Conservation (phyloP, 2,329 filamentous ascomycete genomes). For the Sporothrix protearum region DNA sequence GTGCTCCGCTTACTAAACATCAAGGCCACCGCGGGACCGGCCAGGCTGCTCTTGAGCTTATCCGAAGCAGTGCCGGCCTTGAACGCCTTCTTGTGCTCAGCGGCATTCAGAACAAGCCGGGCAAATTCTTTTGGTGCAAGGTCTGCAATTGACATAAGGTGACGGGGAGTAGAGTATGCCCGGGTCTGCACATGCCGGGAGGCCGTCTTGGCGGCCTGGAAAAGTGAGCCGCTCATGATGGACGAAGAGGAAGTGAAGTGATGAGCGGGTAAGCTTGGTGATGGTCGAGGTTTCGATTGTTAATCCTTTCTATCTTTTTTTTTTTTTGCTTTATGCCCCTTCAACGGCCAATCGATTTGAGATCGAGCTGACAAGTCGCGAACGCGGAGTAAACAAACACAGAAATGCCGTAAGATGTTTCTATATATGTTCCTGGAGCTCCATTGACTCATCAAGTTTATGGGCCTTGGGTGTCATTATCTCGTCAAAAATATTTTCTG, state of each 20-base stretch:
- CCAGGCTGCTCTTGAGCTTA: slow-evolving; percentile 59
- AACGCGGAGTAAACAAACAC: neutral
- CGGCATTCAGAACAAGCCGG: slow-evolving; percentile 77
- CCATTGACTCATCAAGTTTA: neutral
- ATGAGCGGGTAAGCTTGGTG: neutral
- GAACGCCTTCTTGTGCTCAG: slow-evolving; percentile 69
- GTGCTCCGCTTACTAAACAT: slow-evolving; percentile 97
- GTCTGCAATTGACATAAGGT: slow-evolving; percentile 89
- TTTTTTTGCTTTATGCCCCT: neutral
- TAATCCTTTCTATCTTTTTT: neutral
- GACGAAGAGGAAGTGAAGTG: neutral
- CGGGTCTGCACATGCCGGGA: slow-evolving; percentile 40
- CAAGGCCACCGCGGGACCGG: slow-evolving; percentile 82
- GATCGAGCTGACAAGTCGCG: neutral
- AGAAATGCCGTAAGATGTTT: neutral
- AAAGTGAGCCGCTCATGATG: slow-evolving; percentile 29
- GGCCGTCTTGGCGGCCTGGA: slow-evolving; percentile 31
- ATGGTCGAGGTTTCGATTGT: neutral
- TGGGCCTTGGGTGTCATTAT: neutral
- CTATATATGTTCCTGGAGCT: neutral
- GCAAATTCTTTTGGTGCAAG: slow-evolving; percentile 75
- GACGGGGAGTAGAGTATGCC: slow-evolving; percentile 60
- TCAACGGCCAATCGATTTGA: neutral
- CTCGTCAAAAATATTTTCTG: slow-evolving; percentile 13
- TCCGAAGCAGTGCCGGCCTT: slow-evolving; percentile 56